Evolutionary conservation across 495 filamentous ascomycete species (phyloP), one percentile per base, ranked within the genome.

Genomic region (Daldinia bambusicola): DNA sequence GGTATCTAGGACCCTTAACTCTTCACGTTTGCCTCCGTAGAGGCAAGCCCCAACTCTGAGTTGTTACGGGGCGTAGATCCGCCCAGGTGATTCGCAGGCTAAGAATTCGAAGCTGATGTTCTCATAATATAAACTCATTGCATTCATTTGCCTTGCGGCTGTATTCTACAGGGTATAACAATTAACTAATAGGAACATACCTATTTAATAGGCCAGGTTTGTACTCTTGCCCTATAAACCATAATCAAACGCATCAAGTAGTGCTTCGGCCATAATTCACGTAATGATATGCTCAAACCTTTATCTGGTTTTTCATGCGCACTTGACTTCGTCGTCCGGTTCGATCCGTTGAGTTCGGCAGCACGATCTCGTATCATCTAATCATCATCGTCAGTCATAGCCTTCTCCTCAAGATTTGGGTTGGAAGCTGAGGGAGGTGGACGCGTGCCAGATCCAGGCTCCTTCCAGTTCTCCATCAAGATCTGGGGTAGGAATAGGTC

Each of bases 401-500:
- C 66, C 20, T 74, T 68, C 5, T 78, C 77, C 3, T 73, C 72
- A 6, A 22, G 37, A 30, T 71, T 55, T 6, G 68, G 72, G 41
- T 78, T 63, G 34, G 78, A 59, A 7, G 80, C 69, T 8, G 77
- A 80, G 8, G 72, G 77, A 16, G 76, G 73, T 13, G 80, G 81
- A 2, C 82, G 78, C 10, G 74, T 62, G 14, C 77, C 81, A 14
- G 55, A 71, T 6, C 76, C 71, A 7, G 90, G 88, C 55, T 86
- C 82, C 78, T 88, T 91, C 85, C 87, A 93, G 12, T 80, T 74
- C 34, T 84, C 60, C 87, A 94, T 90, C 69, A 91, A 78, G 78
- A 93, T 90, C 77, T 97, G 95, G 0, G 84, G 83, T 41, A 95
- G 78, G 48, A 88, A 84, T 6, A 79, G 86, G 76, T 90, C 91